Evolutionary conservation across 495 filamentous ascomycete genomes (phyloP), one percentile per base, ranked within the genome.

Genomic region (Hypoxylon fragiforme): DNA sequence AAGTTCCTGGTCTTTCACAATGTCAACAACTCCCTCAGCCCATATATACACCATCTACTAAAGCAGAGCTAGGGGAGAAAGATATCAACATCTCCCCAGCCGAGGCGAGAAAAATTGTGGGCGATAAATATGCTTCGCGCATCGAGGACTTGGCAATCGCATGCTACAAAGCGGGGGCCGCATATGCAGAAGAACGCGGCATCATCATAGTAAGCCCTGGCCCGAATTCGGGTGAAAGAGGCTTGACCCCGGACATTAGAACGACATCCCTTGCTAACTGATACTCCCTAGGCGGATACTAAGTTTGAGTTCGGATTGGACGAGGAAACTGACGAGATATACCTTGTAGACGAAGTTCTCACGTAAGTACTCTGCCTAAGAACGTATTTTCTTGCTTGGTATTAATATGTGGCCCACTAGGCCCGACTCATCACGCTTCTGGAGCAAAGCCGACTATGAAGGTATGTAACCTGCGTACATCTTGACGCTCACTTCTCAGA

Each of bases 11-110:
- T 0, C 69, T 96, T 50, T 64, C 77, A 59, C 87, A 91, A 70
- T 89, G 87, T 61, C 74, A 89, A 64, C 76, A 77, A 12, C 84
- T 98, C 61, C 85, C 84, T 18, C 72, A 73, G 28, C 83, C 92
- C 15, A 80, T 96, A 49, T 97, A 91, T 68, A 97, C 94, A 6
- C 91, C 91, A 6, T 87, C 81, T 60, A 97, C 92, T 2, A 97
- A 98, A 77, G 94, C 94, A 0, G 87, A 90, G 63, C 74, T 77
- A 47, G 92, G 92, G 1, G 74, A 83, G 47, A 83, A 95, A 55
- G 94, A 98, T 73, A 87, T 92, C 75, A 97, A 98, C 70, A 97
- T 98, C 57, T 80, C 84, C 49, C 86, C 85, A 0, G 70, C 87
- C 70, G 87, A 88, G 15, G 78, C 72, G 19, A 55, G 51, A 20